A percentile compares a stretch with the other conserved stretches of the same genome.
Evolutionary conservation across 352 stramenopile genomes (phyloP).

Genomic region (Phytophthora sp.): DNA sequence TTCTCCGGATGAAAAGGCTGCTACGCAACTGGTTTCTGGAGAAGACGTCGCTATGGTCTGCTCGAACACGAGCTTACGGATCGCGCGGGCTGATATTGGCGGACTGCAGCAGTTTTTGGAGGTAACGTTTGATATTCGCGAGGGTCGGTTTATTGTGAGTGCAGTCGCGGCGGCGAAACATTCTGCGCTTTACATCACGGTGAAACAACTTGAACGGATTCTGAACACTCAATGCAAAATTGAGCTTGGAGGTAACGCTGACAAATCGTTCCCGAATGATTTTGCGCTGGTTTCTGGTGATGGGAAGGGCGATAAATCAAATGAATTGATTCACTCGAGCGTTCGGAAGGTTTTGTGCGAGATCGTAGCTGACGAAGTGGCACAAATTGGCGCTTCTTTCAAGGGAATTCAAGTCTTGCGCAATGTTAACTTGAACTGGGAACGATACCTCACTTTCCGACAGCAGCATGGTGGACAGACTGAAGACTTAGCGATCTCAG

Average conservation of each 20-base stretch:
- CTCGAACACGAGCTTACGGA: conserved; percentile 63
- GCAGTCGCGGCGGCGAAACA: conserved; percentile 73
- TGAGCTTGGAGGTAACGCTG: conserved; percentile 52
- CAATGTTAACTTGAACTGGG: conserved; percentile 84
- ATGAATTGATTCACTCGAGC: conserved; percentile 71
- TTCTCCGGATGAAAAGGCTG: conserved; percentile 53
- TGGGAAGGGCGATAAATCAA: conserved; percentile 72
- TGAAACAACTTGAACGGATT: conserved; percentile 74
- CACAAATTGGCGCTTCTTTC: conserved; percentile 73
- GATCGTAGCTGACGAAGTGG: conserved; percentile 85
- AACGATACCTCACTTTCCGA: conserved; percentile 84
- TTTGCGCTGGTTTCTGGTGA: conserved; percentile 79
- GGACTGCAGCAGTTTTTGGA: conserved; percentile 79
- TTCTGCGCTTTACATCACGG: conserved; percentile 49
- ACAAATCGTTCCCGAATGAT: conserved; percentile 58
- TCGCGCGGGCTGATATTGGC: conserved; percentile 75
- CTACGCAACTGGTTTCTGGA: conserved; percentile 70
- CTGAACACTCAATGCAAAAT: conserved; percentile 86
- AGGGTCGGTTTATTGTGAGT: conserved; percentile 71
- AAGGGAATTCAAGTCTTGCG: conserved; percentile 84
- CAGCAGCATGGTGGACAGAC: conserved; percentile 80
- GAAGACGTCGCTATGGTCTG: conserved; percentile 73
- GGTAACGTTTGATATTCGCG: conserved; percentile 83
- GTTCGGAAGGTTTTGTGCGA: conserved; percentile 80
- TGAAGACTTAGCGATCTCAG: conserved; percentile 84